Evolutionary conservation across 345 rosid genomes (phyloP).

Genomic region (Eucalyptus sp.): DNA sequence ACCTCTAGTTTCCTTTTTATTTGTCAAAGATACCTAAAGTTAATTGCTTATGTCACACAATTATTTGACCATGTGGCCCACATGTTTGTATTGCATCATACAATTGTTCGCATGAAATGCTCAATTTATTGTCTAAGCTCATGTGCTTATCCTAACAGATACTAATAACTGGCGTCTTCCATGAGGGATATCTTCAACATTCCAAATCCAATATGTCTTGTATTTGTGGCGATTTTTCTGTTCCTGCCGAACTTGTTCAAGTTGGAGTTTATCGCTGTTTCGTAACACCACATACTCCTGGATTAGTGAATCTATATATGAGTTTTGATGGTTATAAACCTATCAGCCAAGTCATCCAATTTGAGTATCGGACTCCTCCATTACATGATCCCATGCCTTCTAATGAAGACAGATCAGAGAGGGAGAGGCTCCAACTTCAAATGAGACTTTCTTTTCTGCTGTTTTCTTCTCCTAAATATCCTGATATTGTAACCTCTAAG

Average conservation of each 20-base stretch:
- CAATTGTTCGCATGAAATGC: background rate
- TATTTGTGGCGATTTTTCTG: conserved; percentile 56
- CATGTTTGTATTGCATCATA: background rate
- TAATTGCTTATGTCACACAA: background rate
- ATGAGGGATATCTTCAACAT: conserved; percentile 35
- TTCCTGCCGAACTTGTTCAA: conserved; percentile 55
- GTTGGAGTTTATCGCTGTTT: conserved; percentile 82
- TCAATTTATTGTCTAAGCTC: conserved; percentile 25
- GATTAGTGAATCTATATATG: conserved; percentile 47
- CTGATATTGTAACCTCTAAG: conserved; percentile 41
- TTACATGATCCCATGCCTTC: conserved; percentile 12
- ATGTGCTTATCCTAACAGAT: background rate
- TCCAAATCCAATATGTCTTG: conserved; percentile 52
- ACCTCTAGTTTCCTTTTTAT: background rate
- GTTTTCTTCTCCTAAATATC: conserved; percentile 53
- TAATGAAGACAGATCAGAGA: conserved; percentile 33
- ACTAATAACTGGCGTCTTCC: conserved; percentile 61
- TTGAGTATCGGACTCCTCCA: conserved; percentile 51
- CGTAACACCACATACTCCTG: conserved; percentile 57
- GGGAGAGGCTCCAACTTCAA: conserved; percentile 70
- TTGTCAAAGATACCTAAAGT: background rate
- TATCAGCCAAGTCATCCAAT: conserved; percentile 61
- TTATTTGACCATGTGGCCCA: background rate
- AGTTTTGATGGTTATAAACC: conserved; percentile 77
- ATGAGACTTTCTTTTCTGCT: conserved; percentile 73